A percentile compares a stretch with the other conserved stretches of the same genome.
phyloP scores from a whole-genome alignment of 331 rosid genomes.

The Cydonia oblonga region DNA sequence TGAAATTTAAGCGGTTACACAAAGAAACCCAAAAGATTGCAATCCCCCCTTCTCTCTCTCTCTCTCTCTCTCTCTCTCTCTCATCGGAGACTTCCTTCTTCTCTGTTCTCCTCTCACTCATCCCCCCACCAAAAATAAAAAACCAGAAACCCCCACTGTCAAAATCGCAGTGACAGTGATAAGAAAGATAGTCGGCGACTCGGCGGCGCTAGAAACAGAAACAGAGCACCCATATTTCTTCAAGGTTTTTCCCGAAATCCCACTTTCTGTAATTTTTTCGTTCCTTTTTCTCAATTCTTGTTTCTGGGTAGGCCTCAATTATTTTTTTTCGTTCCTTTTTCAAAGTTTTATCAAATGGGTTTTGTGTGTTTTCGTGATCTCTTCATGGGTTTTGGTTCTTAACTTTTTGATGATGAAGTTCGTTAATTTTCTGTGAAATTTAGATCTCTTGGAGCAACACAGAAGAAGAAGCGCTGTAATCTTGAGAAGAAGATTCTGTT shows the following conservation, averaged over 20 bases:
- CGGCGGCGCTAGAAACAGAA: not conserved
- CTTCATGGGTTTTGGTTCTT: not conserved
- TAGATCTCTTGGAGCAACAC: conserved; percentile 20
- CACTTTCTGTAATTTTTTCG: not conserved
- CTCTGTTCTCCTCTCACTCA: not conserved
- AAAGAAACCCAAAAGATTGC: not conserved
- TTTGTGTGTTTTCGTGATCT: not conserved
- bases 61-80: not conserved
- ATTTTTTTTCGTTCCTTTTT: too few species aligned
- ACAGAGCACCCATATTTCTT: not conserved
- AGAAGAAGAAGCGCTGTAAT: too few species aligned
- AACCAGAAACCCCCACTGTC: not conserved
- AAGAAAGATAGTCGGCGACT: not conserved
- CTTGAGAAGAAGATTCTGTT: conserved; percentile 13
- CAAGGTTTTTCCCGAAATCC: conserved; percentile 5
- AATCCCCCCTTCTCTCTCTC: not conserved
- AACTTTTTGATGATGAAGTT: too few species aligned
- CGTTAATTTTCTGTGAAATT: conserved; percentile 1
- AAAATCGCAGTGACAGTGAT: not conserved
- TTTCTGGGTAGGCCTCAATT: not conserved
- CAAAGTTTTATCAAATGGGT: not conserved
- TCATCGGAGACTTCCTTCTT: not conserved
- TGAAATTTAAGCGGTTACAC: conserved; percentile 9
- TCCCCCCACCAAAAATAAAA: not conserved
- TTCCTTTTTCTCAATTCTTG: not conserved